Conservation (phyloP, 352 stramenopile species). For the Plasmopara halstedii region DNA sequence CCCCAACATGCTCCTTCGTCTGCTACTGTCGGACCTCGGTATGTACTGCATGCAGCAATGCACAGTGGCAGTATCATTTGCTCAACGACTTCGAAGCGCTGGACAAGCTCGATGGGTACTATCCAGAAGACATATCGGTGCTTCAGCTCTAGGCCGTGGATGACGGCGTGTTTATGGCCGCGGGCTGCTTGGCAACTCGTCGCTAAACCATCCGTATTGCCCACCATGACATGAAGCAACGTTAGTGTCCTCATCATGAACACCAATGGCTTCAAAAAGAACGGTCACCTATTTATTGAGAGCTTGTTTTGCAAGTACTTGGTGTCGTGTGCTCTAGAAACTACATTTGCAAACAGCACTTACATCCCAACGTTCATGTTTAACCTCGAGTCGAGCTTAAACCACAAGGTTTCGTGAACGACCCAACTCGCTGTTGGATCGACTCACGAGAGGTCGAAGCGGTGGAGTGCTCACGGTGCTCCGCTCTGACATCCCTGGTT, state of each 20-base stretch:
- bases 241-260: not conserved
- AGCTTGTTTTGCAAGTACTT: not conserved
- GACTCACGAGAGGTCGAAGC: not conserved
- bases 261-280: not conserved
- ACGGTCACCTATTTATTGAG: not conserved
- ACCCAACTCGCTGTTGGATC: not conserved
- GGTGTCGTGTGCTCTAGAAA: not conserved
- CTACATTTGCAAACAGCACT: not conserved
- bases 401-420: not conserved
- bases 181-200: not conserved
- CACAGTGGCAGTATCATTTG: not conserved
- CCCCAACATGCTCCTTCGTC: not conserved
- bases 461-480: not conserved
- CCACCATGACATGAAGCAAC: not conserved
- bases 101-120: not conserved
- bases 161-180: not conserved
- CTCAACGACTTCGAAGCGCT: not conserved
- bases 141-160: not conserved
- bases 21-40: not conserved
- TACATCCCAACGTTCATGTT: not conserved
- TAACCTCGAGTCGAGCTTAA: not conserved
- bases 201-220: not conserved
- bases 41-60: not conserved
- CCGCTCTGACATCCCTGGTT: not conserved
- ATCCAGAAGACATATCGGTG: not conserved